Percentiles rank a stretch among this genome's conserved stretches.
Conservation (phyloP, 2,329 filamentous ascomycete species). For the Whalleya microplaca region DNA sequence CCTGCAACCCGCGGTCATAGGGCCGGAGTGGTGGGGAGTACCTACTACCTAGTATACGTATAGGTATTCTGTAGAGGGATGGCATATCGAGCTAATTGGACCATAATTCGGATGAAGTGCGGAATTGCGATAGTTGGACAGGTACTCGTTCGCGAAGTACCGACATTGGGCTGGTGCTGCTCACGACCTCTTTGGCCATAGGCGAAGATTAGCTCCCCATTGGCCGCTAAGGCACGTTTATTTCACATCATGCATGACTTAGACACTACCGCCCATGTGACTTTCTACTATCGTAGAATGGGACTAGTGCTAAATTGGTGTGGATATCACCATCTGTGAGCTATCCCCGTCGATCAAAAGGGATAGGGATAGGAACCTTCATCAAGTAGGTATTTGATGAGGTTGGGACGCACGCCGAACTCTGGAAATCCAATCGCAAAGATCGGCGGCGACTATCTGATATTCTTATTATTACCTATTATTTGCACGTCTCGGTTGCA, state of each 20-base stretch:
- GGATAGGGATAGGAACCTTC: conserved; percentile 4
- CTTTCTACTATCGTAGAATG: conserved; percentile 17
- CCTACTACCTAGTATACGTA: conserved; percentile 5
- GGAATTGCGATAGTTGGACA: conserved; percentile 18
- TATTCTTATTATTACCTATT: neutral
- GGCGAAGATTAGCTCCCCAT: conserved; percentile 9
- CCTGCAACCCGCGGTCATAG: conserved; percentile 32
- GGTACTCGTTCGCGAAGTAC: conserved; percentile 23
- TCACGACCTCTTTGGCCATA: conserved; percentile 17
- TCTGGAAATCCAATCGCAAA: neutral
- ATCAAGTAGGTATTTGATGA: conserved; percentile 15
- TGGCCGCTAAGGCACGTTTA: conserved; percentile 35
- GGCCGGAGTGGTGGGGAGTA: conserved; percentile 26
- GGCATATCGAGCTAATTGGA: conserved; percentile 26
- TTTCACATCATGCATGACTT: conserved; percentile 24
- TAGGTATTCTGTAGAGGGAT: conserved; percentile 6
- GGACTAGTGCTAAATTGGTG: conserved; percentile 28
- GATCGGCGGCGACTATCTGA: neutral
- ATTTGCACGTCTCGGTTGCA: neutral
- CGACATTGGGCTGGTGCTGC: conserved; percentile 19
- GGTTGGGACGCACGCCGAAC: conserved; percentile 10
- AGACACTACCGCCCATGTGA: conserved; percentile 26
- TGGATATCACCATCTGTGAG: conserved; percentile 23
- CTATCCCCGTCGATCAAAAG: conserved; percentile 26
- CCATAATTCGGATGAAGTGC: conserved; percentile 31